phyloP scores from a whole-genome alignment of 2,329 filamentous ascomycete species.

The Rosellinia necatrix region DNA sequence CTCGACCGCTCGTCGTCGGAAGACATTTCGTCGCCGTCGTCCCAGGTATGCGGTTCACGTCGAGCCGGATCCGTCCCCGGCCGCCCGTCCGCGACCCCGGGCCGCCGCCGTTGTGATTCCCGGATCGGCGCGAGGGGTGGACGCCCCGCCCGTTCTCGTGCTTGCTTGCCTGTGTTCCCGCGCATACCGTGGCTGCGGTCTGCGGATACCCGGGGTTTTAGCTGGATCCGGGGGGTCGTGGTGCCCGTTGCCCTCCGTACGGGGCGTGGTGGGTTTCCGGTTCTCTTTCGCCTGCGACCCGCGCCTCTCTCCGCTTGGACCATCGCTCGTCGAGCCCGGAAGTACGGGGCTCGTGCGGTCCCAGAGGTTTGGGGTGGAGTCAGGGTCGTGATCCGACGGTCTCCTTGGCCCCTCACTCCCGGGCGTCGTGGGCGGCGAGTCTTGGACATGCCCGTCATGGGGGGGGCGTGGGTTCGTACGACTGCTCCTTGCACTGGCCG shows the following conservation, averaged over 20 bases:
- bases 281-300: background rate
- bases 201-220: too few relatives aligned
- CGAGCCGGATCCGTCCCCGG: too few relatives aligned
- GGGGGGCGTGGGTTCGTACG: background rate
- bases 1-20: background rate
- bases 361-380: background rate
- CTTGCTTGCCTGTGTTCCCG: too few relatives aligned
- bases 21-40: background rate
- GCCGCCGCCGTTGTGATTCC: background rate
- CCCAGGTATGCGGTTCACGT: background rate
- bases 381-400: background rate
- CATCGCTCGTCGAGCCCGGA: constrained; percentile 7
- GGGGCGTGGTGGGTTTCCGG: background rate
- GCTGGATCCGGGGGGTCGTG: background rate
- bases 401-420: constrained; percentile 3
- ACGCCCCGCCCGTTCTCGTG: background rate
- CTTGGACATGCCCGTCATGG: background rate
- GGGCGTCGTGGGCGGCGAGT: background rate
- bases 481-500: background rate
- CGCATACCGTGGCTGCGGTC: background rate
- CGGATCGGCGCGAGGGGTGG: too few relatives aligned
- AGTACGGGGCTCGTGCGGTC: background rate
- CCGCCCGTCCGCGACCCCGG: too few relatives aligned
- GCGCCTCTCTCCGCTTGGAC: background rate
- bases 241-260: background rate